Evolutionary conservation across 2,329 filamentous ascomycete species (phyloP), one percentile per base, ranked within the genome.

Genomic region (Stromatinia cepivora): DNA sequence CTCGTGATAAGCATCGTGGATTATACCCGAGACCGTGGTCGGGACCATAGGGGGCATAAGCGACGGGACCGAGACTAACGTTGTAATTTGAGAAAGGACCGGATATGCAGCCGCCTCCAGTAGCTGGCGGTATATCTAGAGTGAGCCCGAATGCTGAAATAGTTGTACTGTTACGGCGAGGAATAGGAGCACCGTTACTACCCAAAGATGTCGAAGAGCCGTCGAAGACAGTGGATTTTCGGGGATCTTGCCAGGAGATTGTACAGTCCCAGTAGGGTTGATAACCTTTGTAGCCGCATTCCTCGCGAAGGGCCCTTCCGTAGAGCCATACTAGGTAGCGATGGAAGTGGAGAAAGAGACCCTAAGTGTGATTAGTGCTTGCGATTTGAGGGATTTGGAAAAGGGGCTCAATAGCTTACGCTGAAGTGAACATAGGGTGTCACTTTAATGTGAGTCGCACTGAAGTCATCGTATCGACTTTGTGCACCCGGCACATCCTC

Each of bases 161-260:
- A 9, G 74, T 69, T 15, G 78, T 78, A 58, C 74, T 75, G 15
- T 75, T 75, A 20, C 58, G 58, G 61, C 79, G 75, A 2, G 73
- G 69, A 36, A 74, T 72, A 61, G 75, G 79, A 3, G 70, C 78
- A 31, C 85, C 84, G 70, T 86, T 82, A 28, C 84, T 83, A 36
- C 81, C 81, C 79, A 86, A 77, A 66, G 81, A 83, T 63, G 81
- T 84, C 36, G 81, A 81, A 71, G 82, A 83, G 62, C 86, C 86
- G 72, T 86, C 84, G 70, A 88, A 87, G 62, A 87, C 75, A 20
- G 85, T 83, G 0, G 84, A 86, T 67, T 81, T 80, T 70, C 77
- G 73, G 1, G 81, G 80, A 71, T 87, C 81, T 50, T 54, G 15
- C 54, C 59, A 62, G 25, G 50, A 68, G 8, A 69, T 20, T 8